Conservation (phyloP, 2,329 filamentous ascomycete species). For the Teratosphaeria epicoccoides region DNA sequence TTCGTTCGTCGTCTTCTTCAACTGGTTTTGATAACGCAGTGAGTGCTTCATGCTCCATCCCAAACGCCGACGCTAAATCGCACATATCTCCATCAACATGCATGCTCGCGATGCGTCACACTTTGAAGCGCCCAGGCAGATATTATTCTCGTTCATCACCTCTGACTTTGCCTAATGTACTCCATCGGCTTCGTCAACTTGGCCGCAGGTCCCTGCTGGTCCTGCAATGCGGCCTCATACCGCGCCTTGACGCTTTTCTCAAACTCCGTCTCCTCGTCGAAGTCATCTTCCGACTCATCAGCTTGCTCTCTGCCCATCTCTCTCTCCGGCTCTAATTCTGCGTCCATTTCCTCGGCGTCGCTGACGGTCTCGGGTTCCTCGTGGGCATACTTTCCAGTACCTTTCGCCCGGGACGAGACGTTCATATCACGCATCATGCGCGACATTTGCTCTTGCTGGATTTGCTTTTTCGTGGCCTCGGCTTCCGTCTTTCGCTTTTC, state of each 20-base stretch:
- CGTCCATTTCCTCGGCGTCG: constrained; percentile 41
- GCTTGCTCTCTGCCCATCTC: constrained; percentile 38
- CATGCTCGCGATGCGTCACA: too few relatives aligned
- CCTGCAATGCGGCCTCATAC: constrained; percentile 64
- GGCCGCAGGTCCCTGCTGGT: constrained; percentile 18
- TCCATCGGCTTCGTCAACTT: constrained; percentile 2
- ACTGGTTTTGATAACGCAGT: too few relatives aligned
- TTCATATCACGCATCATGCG: constrained; percentile 93
- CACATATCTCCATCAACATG: too few relatives aligned
- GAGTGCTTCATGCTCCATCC: too few relatives aligned
- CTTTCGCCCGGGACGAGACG: constrained; percentile 37
- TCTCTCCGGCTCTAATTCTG: constrained; percentile 41
- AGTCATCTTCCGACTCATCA: constrained; percentile 36
- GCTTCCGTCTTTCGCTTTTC: constrained; percentile 66
- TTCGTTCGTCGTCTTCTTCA: too few relatives aligned
- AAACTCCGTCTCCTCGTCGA: constrained; percentile 47
- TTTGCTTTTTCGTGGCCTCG: constrained; percentile 60
- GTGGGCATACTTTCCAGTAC: constrained; percentile 24
- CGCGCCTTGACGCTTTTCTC: constrained; percentile 59
- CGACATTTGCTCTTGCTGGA: constrained; percentile 70
- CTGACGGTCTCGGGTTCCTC: constrained; percentile 42
- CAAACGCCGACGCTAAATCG: too few relatives aligned
- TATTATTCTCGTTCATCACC: too few relatives aligned
- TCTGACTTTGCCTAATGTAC: constrained; percentile 10
- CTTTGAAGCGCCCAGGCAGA: too few relatives aligned